These are phyloP conservation scores for Chrysoporthe deuterocubensis DNA, from an alignment of 2,329 filamentous ascomycete genomes.

Conservation along the genomic window DNA sequence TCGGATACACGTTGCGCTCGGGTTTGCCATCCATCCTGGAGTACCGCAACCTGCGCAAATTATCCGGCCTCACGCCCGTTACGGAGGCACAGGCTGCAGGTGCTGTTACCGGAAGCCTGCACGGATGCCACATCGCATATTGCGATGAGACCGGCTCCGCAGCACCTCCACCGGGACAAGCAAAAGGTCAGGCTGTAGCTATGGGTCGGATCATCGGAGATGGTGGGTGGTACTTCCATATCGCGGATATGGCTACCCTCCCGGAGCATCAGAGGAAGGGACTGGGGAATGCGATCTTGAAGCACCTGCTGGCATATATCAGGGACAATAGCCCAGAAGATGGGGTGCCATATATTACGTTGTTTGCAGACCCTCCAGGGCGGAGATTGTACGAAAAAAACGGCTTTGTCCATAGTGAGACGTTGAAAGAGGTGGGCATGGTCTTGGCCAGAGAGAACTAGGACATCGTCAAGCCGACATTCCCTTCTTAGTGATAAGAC, in stretches of 20 bases:
- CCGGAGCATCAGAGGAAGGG: constrained; percentile 53
- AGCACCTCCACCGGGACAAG: neutral
- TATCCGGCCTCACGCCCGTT: constrained; percentile 42
- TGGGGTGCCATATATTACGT: constrained; percentile 45
- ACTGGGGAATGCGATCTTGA: constrained; percentile 50
- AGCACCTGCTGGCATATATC: constrained; percentile 46
- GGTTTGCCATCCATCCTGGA: constrained; percentile 41
- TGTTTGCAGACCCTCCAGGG: constrained; percentile 51
- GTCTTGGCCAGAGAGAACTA: constrained; percentile 12
- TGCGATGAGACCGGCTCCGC: constrained; percentile 7
- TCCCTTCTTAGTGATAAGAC: neutral
- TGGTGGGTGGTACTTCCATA: constrained; percentile 54
- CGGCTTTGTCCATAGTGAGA: constrained; percentile 48
- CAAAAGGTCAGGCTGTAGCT: constrained; percentile 36
- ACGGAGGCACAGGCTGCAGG: constrained; percentile 42
- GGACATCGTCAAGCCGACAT: neutral
- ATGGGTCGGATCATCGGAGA: constrained; percentile 58
- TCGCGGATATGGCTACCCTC: constrained; percentile 55
- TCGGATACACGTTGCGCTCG: constrained; percentile 41
- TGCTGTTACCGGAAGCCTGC: constrained; percentile 45
- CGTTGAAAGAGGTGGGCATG: constrained; percentile 44
- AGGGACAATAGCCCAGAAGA: constrained; percentile 42
- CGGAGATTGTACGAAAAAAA: constrained; percentile 49
- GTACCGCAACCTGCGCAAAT: constrained; percentile 44
- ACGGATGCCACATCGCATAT: constrained; percentile 45